These are phyloP conservation scores for Aureobasidium pullulans DNA, from an alignment of 2,329 filamentous ascomycete species.

Conservation along the genomic window DNA sequence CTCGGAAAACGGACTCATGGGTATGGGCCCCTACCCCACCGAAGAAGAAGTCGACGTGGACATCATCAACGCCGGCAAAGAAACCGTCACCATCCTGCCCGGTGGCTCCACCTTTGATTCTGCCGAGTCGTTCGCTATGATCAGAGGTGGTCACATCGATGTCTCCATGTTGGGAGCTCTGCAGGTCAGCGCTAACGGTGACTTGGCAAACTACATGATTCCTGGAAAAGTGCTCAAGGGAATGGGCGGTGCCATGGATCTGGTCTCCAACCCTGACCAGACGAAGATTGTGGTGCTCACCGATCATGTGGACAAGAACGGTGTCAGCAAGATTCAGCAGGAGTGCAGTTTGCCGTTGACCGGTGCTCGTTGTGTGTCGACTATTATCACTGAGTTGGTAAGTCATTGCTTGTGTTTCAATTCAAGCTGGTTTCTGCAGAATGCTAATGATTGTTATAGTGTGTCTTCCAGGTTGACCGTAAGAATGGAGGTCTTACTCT, in stretches of 20 bases:
- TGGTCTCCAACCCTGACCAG: constrained; percentile 74
- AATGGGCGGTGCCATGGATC: constrained; percentile 89
- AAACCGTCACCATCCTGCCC: constrained; percentile 72
- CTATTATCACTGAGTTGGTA: constrained; percentile 76
- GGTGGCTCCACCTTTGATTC: constrained; percentile 74
- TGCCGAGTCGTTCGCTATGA: constrained; percentile 80
- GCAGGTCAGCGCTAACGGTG: constrained; percentile 70
- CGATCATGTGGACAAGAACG: constrained; percentile 96
- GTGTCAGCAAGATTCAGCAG: constrained; percentile 87
- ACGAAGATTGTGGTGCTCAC: constrained; percentile 96
- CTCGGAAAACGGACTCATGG: constrained; percentile 78
- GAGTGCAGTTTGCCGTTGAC: constrained; percentile 94
- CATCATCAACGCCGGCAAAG: constrained; percentile 80
- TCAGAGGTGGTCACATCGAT: constrained; percentile 74
- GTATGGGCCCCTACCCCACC: constrained; percentile 74
- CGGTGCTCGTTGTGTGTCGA: constrained; percentile 75
- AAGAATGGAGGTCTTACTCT: constrained; percentile 55
- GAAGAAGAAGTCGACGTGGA: constrained; percentile 67
- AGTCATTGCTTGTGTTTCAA: neutral
- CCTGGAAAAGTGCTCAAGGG: constrained; percentile 81
- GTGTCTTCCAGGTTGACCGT: constrained; percentile 64
- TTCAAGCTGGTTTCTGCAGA: neutral
- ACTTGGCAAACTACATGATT: constrained; percentile 86
- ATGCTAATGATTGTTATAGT: constrained; percentile 27
- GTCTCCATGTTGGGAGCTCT: constrained; percentile 77